A percentile compares a stretch with the other conserved stretches of the same genome.
Evolutionary conservation across 176 grass and related monocot genomes (phyloP).

Genomic region (Phoenix dactylifera): DNA sequence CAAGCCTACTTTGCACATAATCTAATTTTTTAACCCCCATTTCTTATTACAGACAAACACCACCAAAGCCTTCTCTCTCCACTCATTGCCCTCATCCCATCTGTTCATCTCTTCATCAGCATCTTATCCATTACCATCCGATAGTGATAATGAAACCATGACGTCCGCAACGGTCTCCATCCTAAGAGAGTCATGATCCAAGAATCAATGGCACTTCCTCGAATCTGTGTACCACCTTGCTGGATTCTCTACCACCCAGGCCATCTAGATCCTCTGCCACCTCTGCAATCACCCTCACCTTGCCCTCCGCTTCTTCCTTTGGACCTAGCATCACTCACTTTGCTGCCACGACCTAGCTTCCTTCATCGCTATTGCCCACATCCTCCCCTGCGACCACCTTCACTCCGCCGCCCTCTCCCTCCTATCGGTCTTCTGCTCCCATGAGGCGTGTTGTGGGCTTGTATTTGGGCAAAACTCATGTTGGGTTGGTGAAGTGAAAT

Average conservation of each 20-base stretch:
- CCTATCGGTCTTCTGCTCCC: background rate
- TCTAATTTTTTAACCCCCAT: too few species aligned
- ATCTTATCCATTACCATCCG: background rate
- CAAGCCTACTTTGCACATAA: too few species aligned
- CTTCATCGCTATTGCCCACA: constrained; percentile 7
- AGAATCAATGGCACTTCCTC: constrained; percentile 3
- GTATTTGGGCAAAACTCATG: too few species aligned
- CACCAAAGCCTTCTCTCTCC: too few species aligned
- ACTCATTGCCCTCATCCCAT: background rate
- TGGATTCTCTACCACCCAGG: constrained; percentile 4
- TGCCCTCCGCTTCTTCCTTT: background rate
- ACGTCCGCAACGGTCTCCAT: constrained; percentile 5
- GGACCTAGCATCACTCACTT: background rate
- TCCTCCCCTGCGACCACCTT: constrained; percentile 1
- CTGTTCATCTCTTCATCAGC: background rate
- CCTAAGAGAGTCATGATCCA: constrained; percentile 1
- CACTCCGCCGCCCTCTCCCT: constrained; percentile 1
- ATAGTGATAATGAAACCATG: constrained; percentile 2
- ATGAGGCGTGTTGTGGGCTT: background rate
- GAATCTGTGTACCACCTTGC: background rate
- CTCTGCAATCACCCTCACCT: background rate
- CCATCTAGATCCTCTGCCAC: background rate
- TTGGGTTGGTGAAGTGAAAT: too few species aligned
- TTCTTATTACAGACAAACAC: too few species aligned
- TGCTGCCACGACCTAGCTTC: constrained; percentile 1